Base-by-base conservation (phyloP, 768 basidiomycete species). In the Lentinula sp. region DNA sequence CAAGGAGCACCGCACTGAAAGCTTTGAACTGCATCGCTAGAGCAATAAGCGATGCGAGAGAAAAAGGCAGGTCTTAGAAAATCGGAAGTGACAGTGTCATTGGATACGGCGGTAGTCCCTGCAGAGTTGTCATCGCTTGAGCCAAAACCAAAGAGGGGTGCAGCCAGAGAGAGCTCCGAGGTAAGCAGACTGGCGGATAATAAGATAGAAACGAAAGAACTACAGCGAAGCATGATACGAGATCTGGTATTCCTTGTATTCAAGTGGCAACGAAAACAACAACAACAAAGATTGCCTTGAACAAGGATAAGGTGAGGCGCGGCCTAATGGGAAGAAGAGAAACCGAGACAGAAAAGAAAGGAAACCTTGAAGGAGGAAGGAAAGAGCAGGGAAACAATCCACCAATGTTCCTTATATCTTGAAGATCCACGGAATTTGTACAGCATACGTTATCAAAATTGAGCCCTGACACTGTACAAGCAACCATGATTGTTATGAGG, bases 31-130 rank as follows among this genome's bases (percentile, higher is more conserved):
- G 69, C 62, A 1, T 58, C 66, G 13, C 67, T 68, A 18, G 69
- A 66, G 65, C 76, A 79, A 63, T 78, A 79, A 40, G 71, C 75
- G 28, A 73, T 69, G 3, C 73, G 75, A 9, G 64, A 61, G 64
- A 78, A 78, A 32, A 68, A 65, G 7, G 75, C 75, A 7, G 76
- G 73, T 5, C 73, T 70, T 18, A 70, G 31, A 43, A 58, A 58
- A 37, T 49, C 52, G 39, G 61, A 50, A 42, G 48, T 61, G 31
- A 61, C 49, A 13, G 60, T 57, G 53, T 34, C 60, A 18, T 61
- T 48, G n/a, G 60, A 61, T 11, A 64, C 60, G 43, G 54, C 31
- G 15, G 56, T 62, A 8, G 63, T 57, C 28, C 48, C 13, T 1
- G 54, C 60, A 39, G 61, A 58, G 45, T 58, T 54, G 43, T 45